Evolutionary conservation across 2,329 filamentous ascomycete species (phyloP).

Genomic region (Leptoxyphium fumago): DNA sequence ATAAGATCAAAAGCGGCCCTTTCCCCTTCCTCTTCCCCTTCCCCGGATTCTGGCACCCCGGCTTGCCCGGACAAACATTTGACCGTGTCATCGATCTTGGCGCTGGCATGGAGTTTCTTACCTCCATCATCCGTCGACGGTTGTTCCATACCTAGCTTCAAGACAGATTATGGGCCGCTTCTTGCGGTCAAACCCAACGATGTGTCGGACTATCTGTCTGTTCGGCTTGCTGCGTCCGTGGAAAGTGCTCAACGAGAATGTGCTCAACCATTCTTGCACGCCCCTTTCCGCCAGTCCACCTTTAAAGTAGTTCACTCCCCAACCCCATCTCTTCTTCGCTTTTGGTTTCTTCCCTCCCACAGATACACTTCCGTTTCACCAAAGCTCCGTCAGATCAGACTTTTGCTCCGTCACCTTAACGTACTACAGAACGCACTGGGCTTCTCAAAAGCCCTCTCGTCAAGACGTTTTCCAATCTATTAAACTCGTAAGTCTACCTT

Average conservation of each 20-base stretch:
- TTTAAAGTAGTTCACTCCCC: too few species aligned
- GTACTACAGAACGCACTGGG: neutral
- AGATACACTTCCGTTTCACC: neutral
- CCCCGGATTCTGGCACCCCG: neutral
- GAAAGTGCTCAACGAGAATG: too few species aligned
- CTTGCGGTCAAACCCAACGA: neutral
- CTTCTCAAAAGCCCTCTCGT: slow-evolving; percentile 34
- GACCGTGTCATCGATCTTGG: neutral
- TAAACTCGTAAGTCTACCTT: slow-evolving; percentile 65
- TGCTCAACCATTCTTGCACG: too few species aligned
- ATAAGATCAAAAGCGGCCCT: too few species aligned
- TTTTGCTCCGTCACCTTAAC: neutral
- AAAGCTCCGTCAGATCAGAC: neutral
- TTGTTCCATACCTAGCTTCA: neutral
- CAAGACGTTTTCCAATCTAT: slow-evolving; percentile 98
- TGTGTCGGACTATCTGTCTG: too few species aligned
- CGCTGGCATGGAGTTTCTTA: neutral
- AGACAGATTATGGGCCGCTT: neutral
- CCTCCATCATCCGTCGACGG: neutral
- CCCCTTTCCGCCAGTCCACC: too few species aligned
- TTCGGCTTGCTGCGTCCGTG: too few species aligned
- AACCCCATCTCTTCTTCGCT: neutral
- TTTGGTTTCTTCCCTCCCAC: slow-evolving; percentile 1
- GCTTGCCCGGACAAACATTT: neutral
- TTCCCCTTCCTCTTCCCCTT: too few species aligned